These are phyloP conservation scores for Coemansia sp. DNA, from an alignment of 371 early-diverging fungal genomes.

Conservation along the genomic window DNA sequence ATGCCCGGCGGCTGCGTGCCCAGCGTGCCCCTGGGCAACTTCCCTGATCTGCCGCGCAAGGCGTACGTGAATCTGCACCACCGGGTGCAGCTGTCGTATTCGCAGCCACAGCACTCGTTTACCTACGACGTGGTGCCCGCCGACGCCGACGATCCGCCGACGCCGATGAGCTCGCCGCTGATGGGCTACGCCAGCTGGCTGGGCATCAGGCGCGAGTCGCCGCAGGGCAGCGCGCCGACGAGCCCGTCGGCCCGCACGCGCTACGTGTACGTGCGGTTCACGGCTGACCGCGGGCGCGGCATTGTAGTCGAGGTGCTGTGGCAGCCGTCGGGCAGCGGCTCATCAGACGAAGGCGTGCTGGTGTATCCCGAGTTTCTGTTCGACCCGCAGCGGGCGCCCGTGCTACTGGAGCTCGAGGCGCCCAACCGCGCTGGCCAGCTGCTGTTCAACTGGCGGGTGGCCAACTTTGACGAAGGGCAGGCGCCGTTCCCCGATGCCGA, in stretches of 20 bases:
- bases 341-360: slow-evolving; percentile 25
- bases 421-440: slow-evolving; percentile 48
- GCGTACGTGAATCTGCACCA: slow-evolving; percentile 33
- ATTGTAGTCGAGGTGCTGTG: slow-evolving; percentile 51
- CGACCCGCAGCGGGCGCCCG: slow-evolving; percentile 51
- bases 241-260: slow-evolving; percentile 4
- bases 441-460: slow-evolving; percentile 49
- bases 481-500: slow-evolving; percentile 49
- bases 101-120: slow-evolving; percentile 41
- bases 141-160: slow-evolving; percentile 6
- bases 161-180: slow-evolving; percentile 31
- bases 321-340: slow-evolving; percentile 20
- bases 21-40: slow-evolving; percentile 44
- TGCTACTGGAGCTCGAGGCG: slow-evolving; percentile 49
- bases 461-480: slow-evolving; percentile 52
- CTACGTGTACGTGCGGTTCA: slow-evolving; percentile 35
- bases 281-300: slow-evolving; percentile 49
- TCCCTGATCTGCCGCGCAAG: slow-evolving; percentile 47
- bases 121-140: slow-evolving; percentile 26
- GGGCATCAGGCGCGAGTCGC: slow-evolving; percentile 35
- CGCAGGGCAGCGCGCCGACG: not conserved
- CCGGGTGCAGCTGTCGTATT: slow-evolving; percentile 47
- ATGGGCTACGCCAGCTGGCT: slow-evolving; percentile 46
- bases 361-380: slow-evolving; percentile 50
- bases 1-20: slow-evolving; percentile 71